phyloP scores from a whole-genome alignment of 352 stramenopile genomes.

The Pythium sukuiense region DNA sequence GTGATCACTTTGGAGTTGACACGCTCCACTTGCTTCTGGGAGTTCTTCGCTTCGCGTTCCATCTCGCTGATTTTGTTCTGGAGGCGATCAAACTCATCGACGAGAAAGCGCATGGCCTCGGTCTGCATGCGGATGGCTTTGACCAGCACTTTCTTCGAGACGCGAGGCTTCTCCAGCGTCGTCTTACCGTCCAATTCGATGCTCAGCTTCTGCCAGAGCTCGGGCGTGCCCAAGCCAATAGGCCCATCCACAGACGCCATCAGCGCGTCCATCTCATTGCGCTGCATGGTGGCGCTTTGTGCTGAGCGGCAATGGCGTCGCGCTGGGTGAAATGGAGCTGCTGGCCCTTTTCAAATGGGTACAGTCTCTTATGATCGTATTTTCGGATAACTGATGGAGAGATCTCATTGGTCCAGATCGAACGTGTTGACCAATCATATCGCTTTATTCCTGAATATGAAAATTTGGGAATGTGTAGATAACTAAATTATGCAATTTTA shows the following conservation, averaged over 20 bases:
- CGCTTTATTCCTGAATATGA: background rate
- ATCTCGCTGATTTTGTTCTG: constrained; percentile 75
- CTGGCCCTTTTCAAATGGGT: constrained; percentile 13
- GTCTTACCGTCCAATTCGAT: constrained; percentile 81
- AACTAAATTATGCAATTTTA: constrained; percentile 10
- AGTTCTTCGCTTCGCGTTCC: constrained; percentile 72
- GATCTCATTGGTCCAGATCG: constrained; percentile 2
- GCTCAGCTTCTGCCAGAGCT: constrained; percentile 79
- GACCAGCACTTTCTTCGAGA: constrained; percentile 83
- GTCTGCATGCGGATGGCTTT: constrained; percentile 84
- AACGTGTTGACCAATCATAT: constrained; percentile 2
- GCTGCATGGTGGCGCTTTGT: constrained; percentile 49
- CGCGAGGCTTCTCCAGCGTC: constrained; percentile 71
- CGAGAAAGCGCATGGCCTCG: constrained; percentile 80
- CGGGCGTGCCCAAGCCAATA: constrained; percentile 69
- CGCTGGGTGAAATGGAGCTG: background rate
- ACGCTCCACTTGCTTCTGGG: constrained; percentile 76
- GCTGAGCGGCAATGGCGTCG: constrained; percentile 4
- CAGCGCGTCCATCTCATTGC: constrained; percentile 77
- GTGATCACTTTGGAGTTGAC: constrained; percentile 79
- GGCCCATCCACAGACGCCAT: constrained; percentile 36
- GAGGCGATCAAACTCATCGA: constrained; percentile 82
- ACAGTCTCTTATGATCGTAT: constrained; percentile 21
- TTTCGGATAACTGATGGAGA: constrained; percentile 13
- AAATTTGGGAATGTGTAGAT: background rate